A percentile compares a stretch with the other conserved stretches of the same genome.
phyloP scores from a whole-genome alignment of 2,329 filamentous ascomycete genomes.

The Geoglossum cookeanum region DNA sequence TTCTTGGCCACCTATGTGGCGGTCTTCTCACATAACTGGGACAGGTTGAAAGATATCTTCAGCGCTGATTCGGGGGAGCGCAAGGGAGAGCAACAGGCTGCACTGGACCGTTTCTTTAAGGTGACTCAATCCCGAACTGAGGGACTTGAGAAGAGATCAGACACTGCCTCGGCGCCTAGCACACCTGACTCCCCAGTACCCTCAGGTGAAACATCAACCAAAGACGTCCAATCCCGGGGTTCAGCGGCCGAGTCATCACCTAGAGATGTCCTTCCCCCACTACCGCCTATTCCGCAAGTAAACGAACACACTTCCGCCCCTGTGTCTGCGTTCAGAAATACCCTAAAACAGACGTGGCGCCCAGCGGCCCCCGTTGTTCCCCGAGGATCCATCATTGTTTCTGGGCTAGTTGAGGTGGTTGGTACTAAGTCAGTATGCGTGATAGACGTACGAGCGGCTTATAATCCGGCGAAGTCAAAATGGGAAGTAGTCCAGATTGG shows the following conservation, averaged over 20 bases:
- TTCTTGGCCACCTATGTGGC: background rate
- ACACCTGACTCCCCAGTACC: background rate
- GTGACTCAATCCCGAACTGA: background rate
- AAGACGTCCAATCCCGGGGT: background rate
- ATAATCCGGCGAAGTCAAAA: constrained; percentile 22
- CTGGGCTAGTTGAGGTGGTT: constrained; percentile 27
- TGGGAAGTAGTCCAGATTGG: constrained; percentile 4
- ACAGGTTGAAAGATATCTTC: constrained; percentile 19
- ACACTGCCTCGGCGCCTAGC: background rate
- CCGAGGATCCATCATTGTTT: constrained; percentile 25
- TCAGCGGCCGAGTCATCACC: background rate
- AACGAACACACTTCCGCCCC: constrained; percentile 9
- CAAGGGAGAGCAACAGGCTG: constrained; percentile 14
- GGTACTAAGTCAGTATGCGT: constrained; percentile 23
- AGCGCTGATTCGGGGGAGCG: constrained; percentile 17
- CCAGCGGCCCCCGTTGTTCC: constrained; percentile 19
- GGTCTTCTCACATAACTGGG: background rate
- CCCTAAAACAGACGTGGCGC: constrained; percentile 7
- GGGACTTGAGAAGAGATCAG: background rate
- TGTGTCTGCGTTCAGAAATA: constrained; percentile 12
- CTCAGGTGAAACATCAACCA: background rate
- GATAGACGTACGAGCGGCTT: constrained; percentile 25
- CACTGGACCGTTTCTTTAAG: background rate
- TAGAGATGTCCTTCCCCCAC: background rate
- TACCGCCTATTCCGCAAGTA: constrained; percentile 5